phyloP scores from a whole-genome alignment of 257 asterid genomes.

The Solanum habrochaites region DNA sequence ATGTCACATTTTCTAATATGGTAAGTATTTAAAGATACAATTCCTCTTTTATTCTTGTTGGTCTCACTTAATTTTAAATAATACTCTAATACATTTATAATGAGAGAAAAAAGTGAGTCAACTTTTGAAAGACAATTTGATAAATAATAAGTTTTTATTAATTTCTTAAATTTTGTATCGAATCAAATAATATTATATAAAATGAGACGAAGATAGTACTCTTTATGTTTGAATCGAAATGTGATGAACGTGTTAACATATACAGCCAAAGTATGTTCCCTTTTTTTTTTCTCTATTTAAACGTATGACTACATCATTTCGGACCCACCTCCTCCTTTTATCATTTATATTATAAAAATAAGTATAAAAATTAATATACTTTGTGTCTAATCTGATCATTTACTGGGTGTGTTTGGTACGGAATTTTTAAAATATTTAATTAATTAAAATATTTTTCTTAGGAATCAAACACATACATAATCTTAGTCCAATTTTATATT shows the following conservation, averaged over 20 bases:
- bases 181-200: too few species aligned
- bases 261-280: not conserved
- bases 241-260: not conserved
- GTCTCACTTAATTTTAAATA: too few species aligned
- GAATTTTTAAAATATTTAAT: too few species aligned
- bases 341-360: not conserved
- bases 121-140: too few species aligned
- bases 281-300: not conserved
- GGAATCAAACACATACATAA: not conserved
- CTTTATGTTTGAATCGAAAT: not conserved
- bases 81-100: too few species aligned
- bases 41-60: too few species aligned
- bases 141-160: too few species aligned
- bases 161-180: too few species aligned
- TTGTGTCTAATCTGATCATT: not conserved
- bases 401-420: not conserved
- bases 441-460: too few species aligned
- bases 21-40: too few species aligned
- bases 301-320: not conserved
- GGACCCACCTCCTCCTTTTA: not conserved
- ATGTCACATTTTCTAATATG: too few species aligned
- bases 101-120: too few species aligned
- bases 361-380: not conserved
- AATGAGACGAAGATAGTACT: not conserved
- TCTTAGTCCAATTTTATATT: not conserved